Evolutionary conservation across 73 alveolate species (phyloP).

Genomic region (Effrenium voratum): DNA sequence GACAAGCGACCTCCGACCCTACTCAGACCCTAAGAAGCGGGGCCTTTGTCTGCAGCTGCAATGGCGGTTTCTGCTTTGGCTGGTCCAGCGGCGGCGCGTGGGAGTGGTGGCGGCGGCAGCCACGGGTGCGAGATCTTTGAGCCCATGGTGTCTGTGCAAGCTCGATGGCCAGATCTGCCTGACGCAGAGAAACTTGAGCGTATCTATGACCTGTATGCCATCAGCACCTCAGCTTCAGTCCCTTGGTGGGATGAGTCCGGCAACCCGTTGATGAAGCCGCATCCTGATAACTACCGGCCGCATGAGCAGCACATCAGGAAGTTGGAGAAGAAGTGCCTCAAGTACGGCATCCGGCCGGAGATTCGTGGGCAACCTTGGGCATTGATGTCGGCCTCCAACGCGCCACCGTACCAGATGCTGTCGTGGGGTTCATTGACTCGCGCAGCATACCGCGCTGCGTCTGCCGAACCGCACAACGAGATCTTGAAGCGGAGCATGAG

Average conservation of each 20-base stretch:
- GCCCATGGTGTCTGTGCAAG: background rate
- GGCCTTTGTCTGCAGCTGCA: background rate
- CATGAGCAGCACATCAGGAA: constrained; percentile 17
- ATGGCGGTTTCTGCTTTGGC: background rate
- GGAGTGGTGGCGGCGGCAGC: background rate
- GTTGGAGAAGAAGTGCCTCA: background rate
- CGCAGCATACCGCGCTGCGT: background rate
- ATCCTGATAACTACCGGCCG: constrained; percentile 4
- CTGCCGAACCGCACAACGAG: background rate
- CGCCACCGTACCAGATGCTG: background rate
- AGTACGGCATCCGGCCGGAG: constrained; percentile 17
- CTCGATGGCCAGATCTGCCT: background rate
- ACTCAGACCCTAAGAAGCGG: background rate
- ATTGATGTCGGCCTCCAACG: background rate
- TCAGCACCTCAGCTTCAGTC: background rate
- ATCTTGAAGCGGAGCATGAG: background rate
- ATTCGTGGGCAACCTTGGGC: constrained; percentile 29
- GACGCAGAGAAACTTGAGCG: background rate
- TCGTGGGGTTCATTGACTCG: background rate
- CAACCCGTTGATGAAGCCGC: background rate
- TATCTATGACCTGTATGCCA: background rate
- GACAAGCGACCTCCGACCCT: background rate
- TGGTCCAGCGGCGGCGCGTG: background rate
- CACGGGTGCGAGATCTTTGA: background rate
- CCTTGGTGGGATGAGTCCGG: background rate